These are phyloP conservation scores for Arthrinium puccinioides DNA, from an alignment of 2,329 filamentous ascomycete species.

Conservation along the genomic window DNA sequence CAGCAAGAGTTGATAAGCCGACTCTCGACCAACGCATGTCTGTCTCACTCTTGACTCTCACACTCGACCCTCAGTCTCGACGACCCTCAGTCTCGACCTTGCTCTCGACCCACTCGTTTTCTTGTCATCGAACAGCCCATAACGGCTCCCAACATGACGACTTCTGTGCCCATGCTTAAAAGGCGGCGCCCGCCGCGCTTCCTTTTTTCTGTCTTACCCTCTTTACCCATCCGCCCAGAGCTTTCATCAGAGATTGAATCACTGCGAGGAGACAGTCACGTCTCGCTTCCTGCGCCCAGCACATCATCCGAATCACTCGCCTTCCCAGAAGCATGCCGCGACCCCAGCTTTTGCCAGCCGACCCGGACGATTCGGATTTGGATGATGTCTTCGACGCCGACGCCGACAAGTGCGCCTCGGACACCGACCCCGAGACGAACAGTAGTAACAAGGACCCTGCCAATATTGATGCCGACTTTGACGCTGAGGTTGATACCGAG, in stretches of 20 bases:
- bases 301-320: not conserved
- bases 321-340: not conserved
- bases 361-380: not conserved
- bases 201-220: not conserved
- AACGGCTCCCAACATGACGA: too few relatives aligned
- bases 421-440: not conserved
- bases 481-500: constrained; percentile 7
- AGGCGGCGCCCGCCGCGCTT: not conserved
- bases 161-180: not conserved
- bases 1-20: too few relatives aligned
- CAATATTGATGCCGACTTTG: not conserved
- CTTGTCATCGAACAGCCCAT: too few relatives aligned
- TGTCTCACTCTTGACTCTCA: too few relatives aligned
- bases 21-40: too few relatives aligned
- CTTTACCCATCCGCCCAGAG: not conserved
- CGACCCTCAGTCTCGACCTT: too few relatives aligned
- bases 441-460: not conserved
- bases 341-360: not conserved
- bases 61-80: too few relatives aligned
- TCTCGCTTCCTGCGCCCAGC: not conserved
- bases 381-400: not conserved
- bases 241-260: not conserved
- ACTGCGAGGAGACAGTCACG: too few relatives aligned
- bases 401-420: not conserved
- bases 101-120: too few relatives aligned